phyloP scores from a whole-genome alignment of 352 stramenopile genomes.

The Phytophthora tentaculata region DNA sequence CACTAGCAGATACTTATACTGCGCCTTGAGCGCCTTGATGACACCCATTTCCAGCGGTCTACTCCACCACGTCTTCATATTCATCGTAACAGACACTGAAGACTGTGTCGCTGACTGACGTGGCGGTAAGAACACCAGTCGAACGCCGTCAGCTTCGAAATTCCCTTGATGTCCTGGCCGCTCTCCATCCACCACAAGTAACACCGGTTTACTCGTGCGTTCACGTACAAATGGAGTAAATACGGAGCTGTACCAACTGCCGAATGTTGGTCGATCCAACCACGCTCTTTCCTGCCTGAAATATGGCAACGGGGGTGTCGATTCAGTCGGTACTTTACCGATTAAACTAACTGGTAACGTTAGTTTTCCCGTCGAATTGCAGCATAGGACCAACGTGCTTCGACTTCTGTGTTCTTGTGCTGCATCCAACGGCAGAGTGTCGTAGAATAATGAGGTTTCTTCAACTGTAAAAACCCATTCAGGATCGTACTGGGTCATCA shows the following conservation, averaged over 20 bases:
- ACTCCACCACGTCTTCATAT: slow-evolving; percentile 18
- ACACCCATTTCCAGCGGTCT: slow-evolving; percentile 26
- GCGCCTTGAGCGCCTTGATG: slow-evolving; percentile 24
- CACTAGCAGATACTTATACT: slow-evolving; percentile 34
- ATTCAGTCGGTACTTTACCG: slow-evolving; percentile 8
- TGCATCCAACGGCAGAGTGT: slow-evolving; percentile 26
- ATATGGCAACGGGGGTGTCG: slow-evolving; percentile 21
- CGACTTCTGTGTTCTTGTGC: background rate
- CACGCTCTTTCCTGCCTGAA: slow-evolving; percentile 36
- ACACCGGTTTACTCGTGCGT: slow-evolving; percentile 23
- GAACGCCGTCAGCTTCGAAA: slow-evolving; percentile 34
- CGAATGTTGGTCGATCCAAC: slow-evolving; percentile 36
- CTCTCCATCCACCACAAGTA: slow-evolving; percentile 37
- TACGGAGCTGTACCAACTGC: slow-evolving; percentile 33
- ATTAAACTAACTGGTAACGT: slow-evolving; percentile 29
- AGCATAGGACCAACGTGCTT: slow-evolving; percentile 34
- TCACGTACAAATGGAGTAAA: slow-evolving; percentile 33
- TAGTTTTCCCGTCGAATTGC: slow-evolving; percentile 34
- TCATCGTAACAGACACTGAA: background rate
- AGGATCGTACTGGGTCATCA: slow-evolving; percentile 36
- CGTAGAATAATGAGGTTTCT: slow-evolving; percentile 37
- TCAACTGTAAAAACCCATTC: slow-evolving; percentile 41
- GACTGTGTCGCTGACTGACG: background rate
- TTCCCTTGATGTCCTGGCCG: slow-evolving; percentile 35
- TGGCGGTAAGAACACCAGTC: slow-evolving; percentile 28